A percentile compares a stretch with the other conserved stretches of the same genome.
Conservation (phyloP, 257 asterid genomes). For the Ilex aquifolium region DNA sequence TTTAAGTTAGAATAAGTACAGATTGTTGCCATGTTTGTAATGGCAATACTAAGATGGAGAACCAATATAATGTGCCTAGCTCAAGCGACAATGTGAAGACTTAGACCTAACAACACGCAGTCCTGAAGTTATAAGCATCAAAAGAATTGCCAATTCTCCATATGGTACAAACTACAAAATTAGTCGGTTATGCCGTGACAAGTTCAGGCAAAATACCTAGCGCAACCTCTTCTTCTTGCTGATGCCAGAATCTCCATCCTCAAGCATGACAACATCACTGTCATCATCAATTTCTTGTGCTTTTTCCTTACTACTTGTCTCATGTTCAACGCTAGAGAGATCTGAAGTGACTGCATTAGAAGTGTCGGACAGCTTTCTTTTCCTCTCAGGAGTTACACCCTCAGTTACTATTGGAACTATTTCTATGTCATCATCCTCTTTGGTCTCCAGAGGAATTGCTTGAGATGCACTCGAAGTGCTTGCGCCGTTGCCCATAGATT, state of each 20-base stretch:
- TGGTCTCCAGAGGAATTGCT: slow-evolving; percentile 24
- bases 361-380: slow-evolving; percentile 50
- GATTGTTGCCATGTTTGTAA: neutral
- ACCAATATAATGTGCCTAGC: neutral
- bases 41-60: neutral
- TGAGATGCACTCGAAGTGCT: slow-evolving; percentile 56
- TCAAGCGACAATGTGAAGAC: neutral
- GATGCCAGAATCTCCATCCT: slow-evolving; percentile 27
- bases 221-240: slow-evolving; percentile 45
- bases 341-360: slow-evolving; percentile 20
- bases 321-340: slow-evolving; percentile 15
- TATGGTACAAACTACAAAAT: slow-evolving; percentile 42
- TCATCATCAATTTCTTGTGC: slow-evolving; percentile 32
- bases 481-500: slow-evolving; percentile 45
- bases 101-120: slow-evolving; percentile 18
- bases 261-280: slow-evolving; percentile 36
- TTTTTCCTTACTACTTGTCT: slow-evolving; percentile 29
- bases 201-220: slow-evolving; percentile 15
- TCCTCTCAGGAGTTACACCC: slow-evolving; percentile 35
- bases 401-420: slow-evolving; percentile 29
- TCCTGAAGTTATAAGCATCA: slow-evolving; percentile 29
- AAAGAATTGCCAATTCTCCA: slow-evolving; percentile 40
- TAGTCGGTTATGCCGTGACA: slow-evolving; percentile 17
- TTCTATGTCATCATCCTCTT: slow-evolving; percentile 56
- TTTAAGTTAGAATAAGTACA: slow-evolving; percentile 14